A percentile compares a stretch with the other conserved stretches of the same genome.
Conservation (phyloP, 202 grass and related monocot species). For the Tripidium arundinaceum region DNA sequence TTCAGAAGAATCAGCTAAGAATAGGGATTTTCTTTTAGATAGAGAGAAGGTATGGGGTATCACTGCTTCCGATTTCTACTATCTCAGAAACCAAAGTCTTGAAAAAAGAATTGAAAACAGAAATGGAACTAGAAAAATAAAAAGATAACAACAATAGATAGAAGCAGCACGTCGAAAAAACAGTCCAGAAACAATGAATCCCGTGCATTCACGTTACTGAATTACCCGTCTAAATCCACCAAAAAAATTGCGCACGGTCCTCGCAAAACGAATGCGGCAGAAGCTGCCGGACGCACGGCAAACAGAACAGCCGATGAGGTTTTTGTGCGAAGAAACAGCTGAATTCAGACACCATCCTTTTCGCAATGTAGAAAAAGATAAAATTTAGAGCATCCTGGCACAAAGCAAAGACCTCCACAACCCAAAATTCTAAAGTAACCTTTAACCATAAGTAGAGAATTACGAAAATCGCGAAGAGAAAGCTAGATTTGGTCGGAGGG, state of each 20-base stretch:
- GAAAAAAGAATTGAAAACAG: not conserved
- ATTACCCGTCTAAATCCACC: not conserved
- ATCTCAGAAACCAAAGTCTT: not conserved
- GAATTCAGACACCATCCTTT: not conserved
- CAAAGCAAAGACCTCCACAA: not conserved
- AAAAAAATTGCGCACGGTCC: not conserved
- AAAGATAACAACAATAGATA: not conserved
- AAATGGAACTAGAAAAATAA: too few relatives aligned
- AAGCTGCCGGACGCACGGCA: not conserved
- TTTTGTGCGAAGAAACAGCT: not conserved
- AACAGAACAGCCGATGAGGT: not conserved
- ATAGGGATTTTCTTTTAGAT: not conserved
- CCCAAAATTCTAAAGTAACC: not conserved
- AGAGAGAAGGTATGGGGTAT: not conserved
- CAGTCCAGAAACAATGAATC: not conserved
- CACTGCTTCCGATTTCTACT: not conserved
- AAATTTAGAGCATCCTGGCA: constrained; percentile 8
- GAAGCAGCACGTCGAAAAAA: not conserved
- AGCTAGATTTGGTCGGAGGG: not conserved
- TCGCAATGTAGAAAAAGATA: not conserved
- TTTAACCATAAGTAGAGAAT: not conserved
- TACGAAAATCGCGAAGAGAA: not conserved
- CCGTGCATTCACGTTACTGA: not conserved
- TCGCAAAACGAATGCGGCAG: not conserved
- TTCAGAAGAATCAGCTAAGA: not conserved